Conservation (phyloP, 176 grass and related monocot genomes). For the Oryza australiensis region DNA sequence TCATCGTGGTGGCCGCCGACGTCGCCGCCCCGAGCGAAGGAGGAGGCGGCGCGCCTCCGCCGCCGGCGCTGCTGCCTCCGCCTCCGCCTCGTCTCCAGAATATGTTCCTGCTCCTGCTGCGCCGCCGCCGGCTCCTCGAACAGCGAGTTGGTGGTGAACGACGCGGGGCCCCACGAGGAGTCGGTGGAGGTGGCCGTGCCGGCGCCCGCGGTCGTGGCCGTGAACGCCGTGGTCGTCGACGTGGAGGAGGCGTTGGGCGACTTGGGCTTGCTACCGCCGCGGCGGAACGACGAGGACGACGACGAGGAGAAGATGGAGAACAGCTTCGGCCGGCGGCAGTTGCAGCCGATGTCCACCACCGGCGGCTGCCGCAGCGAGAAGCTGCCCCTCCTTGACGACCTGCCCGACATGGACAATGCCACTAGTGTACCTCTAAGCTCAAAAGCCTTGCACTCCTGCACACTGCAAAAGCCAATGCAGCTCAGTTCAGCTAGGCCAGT, state of each 20-base stretch:
- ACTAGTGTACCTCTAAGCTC: neutral
- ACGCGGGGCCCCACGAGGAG: constrained; percentile 65
- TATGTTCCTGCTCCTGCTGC: constrained; percentile 16
- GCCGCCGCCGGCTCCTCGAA: constrained; percentile 45
- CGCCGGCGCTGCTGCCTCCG: constrained; percentile 39
- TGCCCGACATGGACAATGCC: constrained; percentile 45
- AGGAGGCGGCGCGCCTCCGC: constrained; percentile 26
- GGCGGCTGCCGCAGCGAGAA: constrained; percentile 68
- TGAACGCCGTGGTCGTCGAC: constrained; percentile 61
- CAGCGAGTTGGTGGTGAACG: constrained; percentile 68
- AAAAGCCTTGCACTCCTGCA: neutral
- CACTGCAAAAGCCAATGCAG: neutral
- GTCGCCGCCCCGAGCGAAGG: constrained; percentile 2
- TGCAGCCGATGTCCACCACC: constrained; percentile 93
- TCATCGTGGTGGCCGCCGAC: neutral
- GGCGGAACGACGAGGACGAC: constrained; percentile 30
- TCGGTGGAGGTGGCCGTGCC: constrained; percentile 60
- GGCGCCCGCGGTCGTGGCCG: constrained; percentile 53
- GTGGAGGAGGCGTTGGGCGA: constrained; percentile 54
- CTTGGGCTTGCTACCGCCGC: constrained; percentile 44
- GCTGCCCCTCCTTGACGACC: constrained; percentile 35
- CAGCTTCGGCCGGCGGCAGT: constrained; percentile 81
- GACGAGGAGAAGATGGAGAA: constrained; percentile 56
- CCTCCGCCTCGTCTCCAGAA: constrained; percentile 46
- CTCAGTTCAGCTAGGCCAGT: neutral